Evolutionary conservation across 2,329 filamentous ascomycete species (phyloP), one percentile per base, ranked within the genome.

Genomic region (Geosmithia morbida): DNA sequence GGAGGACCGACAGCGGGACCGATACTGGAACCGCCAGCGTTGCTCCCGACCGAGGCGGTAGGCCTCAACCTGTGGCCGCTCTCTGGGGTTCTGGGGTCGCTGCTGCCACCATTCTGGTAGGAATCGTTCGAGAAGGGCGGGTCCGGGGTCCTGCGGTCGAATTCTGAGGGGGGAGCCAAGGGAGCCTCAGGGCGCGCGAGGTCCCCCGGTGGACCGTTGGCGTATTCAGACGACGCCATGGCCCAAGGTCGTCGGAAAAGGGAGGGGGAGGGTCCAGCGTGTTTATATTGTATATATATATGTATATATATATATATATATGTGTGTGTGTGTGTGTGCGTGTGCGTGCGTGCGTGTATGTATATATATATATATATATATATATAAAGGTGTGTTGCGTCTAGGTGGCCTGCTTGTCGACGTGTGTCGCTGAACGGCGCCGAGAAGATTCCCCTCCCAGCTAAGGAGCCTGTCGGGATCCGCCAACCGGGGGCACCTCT

Each of bases 181-280:
- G 42, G 52, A 50, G 30, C 56, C 58, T 44, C 55, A 54, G 30
- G 54, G 55, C 59, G 62, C 51, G 56, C 54, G 53, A 60, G 61
- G 52, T 68, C 33, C 6, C 67, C 58, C 55, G 63, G 61, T 54
- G 61, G 57, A 54, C 61, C 61, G 55, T 64, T 63, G 54, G 68
- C 67, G 58, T 71, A 69, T 52, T 69, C 69, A 53, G 70, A 68
- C 54, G 33, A 37, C 33, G 67, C 68, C 66, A 72, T 70, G 48
- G 53, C 57, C 33, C 18, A 45, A 41, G 46, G 39, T 20, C 7
- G 56, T 53, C 51, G 52, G 56, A 51, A 49, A 26, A 26, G 22
- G 33, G 3, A 3, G 33, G 10, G 10, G 33, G 52, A 54, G 54
- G 41, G 19, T 39, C 54, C 54, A 55, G 49, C 33, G 33, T 37